A percentile compares a stretch with the other conserved stretches of the same genome.
Evolutionary conservation across 1,139 yeast species (phyloP).

Genomic region (Yamadazyma epiphylla): DNA sequence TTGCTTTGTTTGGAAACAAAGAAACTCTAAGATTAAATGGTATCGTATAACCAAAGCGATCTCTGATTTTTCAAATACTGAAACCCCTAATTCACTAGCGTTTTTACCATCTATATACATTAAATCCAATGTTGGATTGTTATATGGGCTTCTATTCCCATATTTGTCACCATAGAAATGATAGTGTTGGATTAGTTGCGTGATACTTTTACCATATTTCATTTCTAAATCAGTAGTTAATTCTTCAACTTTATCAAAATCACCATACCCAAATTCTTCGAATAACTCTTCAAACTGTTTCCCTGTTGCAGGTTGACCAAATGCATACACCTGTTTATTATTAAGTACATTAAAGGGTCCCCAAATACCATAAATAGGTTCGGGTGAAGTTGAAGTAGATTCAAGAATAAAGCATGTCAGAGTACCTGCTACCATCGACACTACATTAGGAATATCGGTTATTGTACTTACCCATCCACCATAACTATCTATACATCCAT

Average conservation of each 20-base stretch:
- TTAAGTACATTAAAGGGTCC: constrained; percentile 45
- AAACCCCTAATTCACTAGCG: constrained; percentile 15
- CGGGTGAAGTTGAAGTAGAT: constrained; percentile 6
- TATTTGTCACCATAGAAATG: constrained; percentile 51
- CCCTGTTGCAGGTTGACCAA: constrained; percentile 60
- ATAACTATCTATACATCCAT: constrained; percentile 58
- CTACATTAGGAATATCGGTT: constrained; percentile 14
- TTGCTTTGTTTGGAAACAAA: constrained; percentile 46
- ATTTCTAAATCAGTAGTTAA: constrained; percentile 20
- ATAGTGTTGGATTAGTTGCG: constrained; percentile 29
- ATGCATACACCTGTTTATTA: constrained; percentile 36
- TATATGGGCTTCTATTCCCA: constrained; percentile 56
- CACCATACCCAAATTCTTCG: constrained; percentile 19
- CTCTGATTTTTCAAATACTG: constrained; percentile 5
- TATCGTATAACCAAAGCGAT: constrained; percentile 32
- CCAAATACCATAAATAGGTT: constrained; percentile 46
- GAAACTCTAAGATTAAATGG: constrained; percentile 44
- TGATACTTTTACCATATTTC: constrained; percentile 18
- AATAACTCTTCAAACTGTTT: constrained; percentile 45
- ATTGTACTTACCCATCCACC: constrained; percentile 47
- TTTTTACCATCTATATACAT: constrained; percentile 43
- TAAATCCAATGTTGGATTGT: constrained; percentile 48
- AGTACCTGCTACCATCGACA: constrained; percentile 58
- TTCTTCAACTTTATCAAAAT: constrained; percentile 29
- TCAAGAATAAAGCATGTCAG: constrained; percentile 52